These are phyloP conservation scores for Taiozyma onychis DNA, from an alignment of 1,139 yeast species.

Conservation along the genomic window DNA sequence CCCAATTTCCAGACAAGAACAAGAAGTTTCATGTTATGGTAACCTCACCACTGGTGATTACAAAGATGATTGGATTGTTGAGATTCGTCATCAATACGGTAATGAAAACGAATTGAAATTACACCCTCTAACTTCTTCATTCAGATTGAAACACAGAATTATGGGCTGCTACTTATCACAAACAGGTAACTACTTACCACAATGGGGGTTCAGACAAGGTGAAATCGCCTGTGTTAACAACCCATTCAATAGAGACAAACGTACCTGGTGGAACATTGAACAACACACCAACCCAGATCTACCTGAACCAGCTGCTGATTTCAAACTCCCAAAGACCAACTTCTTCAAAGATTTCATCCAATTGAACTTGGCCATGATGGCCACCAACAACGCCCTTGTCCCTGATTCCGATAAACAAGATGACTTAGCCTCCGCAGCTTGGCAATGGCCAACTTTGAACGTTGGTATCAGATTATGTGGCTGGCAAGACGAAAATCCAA, in stretches of 20 bases:
- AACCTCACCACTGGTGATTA: slow-evolving; percentile 79
- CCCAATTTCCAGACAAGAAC: slow-evolving; percentile 64
- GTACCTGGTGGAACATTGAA: slow-evolving; percentile 99
- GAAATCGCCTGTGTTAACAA: slow-evolving; percentile 83
- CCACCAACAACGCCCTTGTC: slow-evolving; percentile 91
- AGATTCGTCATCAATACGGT: slow-evolving; percentile 74
- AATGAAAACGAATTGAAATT: slow-evolving; percentile 57
- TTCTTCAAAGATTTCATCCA: slow-evolving; percentile 89
- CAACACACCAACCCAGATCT: slow-evolving; percentile 69
- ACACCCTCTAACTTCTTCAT: slow-evolving; percentile 84
- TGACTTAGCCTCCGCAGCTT: slow-evolving; percentile 82
- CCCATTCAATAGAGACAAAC: slow-evolving; percentile 78
- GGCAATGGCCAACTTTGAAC: slow-evolving; percentile 98
- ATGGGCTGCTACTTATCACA: slow-evolving; percentile 85
- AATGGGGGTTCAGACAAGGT: slow-evolving; percentile 98
- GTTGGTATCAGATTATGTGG: slow-evolving; percentile 94
- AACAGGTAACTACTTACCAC: slow-evolving; percentile 76
- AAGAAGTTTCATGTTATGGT: slow-evolving; percentile 94
- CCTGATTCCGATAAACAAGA: slow-evolving; percentile 93
- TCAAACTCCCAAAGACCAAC: slow-evolving; percentile 74
- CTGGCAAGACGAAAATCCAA: slow-evolving; percentile 78
- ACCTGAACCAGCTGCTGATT: slow-evolving; percentile 65
- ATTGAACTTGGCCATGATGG: slow-evolving; percentile 97
- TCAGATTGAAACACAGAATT: slow-evolving; percentile 65
- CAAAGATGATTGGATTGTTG: slow-evolving; percentile 93